phyloP scores from a whole-genome alignment of 371 early-diverging fungal species.

The Syncephalastrum contaminatum region DNA sequence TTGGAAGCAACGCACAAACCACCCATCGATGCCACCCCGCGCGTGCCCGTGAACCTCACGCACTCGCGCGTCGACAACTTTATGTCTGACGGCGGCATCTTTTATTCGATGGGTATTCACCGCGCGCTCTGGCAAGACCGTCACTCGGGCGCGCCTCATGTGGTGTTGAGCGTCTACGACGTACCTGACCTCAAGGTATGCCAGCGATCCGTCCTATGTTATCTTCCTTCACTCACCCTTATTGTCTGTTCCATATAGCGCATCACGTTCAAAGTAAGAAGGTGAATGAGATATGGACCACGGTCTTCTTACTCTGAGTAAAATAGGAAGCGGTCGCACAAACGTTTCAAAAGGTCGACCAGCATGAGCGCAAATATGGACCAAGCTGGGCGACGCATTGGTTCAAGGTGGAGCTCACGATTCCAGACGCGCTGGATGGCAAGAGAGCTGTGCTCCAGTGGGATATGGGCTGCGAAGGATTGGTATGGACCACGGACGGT shows the following conservation, averaged over 20 bases:
- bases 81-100: slow-evolving; percentile 36
- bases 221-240: background rate
- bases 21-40: slow-evolving; percentile 36
- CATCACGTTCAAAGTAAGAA: slow-evolving; percentile 40
- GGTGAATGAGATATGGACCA: slow-evolving; percentile 1
- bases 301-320: slow-evolving; percentile 1
- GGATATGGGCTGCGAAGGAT: slow-evolving; percentile 84
- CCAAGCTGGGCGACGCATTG: slow-evolving; percentile 86
- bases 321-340: slow-evolving; percentile 42
- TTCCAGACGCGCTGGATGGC: slow-evolving; percentile 69
- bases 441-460: slow-evolving; percentile 75
- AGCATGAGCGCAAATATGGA: slow-evolving; percentile 34
- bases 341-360: slow-evolving; percentile 28
- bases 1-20: slow-evolving; percentile 10
- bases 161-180: slow-evolving; percentile 57
- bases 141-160: slow-evolving; percentile 32
- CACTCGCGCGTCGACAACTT: slow-evolving; percentile 45
- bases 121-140: slow-evolving; percentile 31
- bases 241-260: slow-evolving; percentile 22
- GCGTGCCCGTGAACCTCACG: slow-evolving; percentile 36
- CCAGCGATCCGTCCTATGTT: background rate
- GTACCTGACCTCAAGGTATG: slow-evolving; percentile 74
- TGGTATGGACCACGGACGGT: slow-evolving; percentile 87
- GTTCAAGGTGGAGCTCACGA: slow-evolving; percentile 67
- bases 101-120: slow-evolving; percentile 49